phyloP scores from a whole-genome alignment of 2,329 filamentous ascomycete genomes.

The Paraconiothyrium sp. region DNA sequence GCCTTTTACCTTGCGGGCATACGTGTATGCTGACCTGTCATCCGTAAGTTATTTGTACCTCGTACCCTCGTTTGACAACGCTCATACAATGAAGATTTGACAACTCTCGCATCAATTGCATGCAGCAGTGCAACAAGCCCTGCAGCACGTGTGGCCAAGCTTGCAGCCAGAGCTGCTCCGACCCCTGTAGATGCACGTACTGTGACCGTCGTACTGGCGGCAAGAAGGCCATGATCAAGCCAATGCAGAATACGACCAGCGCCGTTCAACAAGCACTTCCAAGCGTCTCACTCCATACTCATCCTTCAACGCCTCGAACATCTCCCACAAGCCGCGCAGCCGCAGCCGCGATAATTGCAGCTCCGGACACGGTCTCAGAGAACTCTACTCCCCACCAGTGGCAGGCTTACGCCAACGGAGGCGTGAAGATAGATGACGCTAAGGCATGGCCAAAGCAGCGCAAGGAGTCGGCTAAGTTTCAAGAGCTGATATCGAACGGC shows the following conservation, averaged over 20 bases:
- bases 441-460: conserved; percentile 22
- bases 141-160: conserved; percentile 40
- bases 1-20: conserved; percentile 45
- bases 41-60: conserved; percentile 30
- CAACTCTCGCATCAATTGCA: conserved; percentile 43
- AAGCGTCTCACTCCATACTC: conserved; percentile 13
- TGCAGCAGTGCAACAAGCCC: conserved; percentile 36
- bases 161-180: conserved; percentile 40
- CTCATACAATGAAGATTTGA: conserved; percentile 32
- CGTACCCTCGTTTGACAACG: background rate
- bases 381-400: conserved; percentile 18
- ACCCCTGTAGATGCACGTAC: conserved; percentile 39
- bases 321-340: background rate
- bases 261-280: conserved; percentile 1
- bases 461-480: conserved; percentile 26
- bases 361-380: conserved; percentile 3
- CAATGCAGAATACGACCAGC: conserved; percentile 14
- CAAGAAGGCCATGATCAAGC: conserved; percentile 37
- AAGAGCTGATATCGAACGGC: conserved; percentile 14
- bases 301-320: conserved; percentile 6
- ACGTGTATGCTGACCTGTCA: conserved; percentile 46
- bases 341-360: background rate
- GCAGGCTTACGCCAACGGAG: conserved; percentile 32
- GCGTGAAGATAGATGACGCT: conserved; percentile 33
- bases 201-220: conserved; percentile 39